Evolutionary conservation across 140 eudicot genomes (phyloP).

Genomic region (Stevia rebaudiana): DNA sequence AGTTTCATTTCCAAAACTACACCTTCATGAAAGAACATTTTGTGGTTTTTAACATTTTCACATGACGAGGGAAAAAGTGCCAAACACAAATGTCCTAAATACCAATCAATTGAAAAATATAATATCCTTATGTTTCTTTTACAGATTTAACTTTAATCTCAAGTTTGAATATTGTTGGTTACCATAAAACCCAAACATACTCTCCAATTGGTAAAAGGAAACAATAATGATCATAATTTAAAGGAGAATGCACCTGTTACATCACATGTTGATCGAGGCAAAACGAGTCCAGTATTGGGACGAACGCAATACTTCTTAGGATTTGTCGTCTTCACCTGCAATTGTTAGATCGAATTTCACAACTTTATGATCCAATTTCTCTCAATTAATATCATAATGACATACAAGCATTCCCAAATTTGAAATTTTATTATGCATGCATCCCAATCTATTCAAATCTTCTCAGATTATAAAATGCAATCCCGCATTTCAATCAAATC

Average conservation of each 20-base stretch:
- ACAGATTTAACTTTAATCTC: no score
- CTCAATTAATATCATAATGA: constrained; percentile 15
- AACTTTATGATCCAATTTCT: background rate
- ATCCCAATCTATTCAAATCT: background rate
- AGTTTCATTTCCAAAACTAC: background rate
- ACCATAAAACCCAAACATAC: no score
- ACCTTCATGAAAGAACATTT: background rate
- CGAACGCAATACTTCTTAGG: constrained; percentile 55
- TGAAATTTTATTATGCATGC: background rate
- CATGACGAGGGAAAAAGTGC: background rate
- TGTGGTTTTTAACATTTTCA: background rate
- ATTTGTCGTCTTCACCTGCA: constrained; percentile 59
- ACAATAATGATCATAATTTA: background rate
- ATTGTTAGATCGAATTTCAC: background rate
- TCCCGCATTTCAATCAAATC: background rate
- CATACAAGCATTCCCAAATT: background rate
- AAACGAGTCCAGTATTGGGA: constrained; percentile 50
- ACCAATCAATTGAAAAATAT: no score
- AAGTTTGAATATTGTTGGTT: no score
- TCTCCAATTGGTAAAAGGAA: no score
- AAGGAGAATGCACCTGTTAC: constrained; percentile 31
- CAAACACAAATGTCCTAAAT: background rate
- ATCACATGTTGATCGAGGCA: constrained; percentile 54
- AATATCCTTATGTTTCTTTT: no score
- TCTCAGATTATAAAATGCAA: background rate